Percentiles rank a stretch among this genome's conserved stretches.
These are phyloP conservation scores for Alternaria arborescens DNA, from an alignment of 2,329 filamentous ascomycete species.

Conservation along the genomic window DNA sequence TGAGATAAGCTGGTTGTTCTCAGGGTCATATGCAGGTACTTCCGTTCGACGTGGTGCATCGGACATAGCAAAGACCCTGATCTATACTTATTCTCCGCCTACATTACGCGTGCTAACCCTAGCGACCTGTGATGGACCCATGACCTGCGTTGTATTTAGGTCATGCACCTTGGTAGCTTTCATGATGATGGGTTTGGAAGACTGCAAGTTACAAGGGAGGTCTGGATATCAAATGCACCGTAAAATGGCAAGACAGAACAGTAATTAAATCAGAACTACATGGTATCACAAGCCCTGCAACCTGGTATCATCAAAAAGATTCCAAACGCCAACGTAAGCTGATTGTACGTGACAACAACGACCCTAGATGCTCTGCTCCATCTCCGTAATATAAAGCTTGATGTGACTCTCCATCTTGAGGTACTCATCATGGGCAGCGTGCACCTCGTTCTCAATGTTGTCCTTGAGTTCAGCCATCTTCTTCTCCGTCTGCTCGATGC, in stretches of 20 bases:
- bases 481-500: slow-evolving; percentile 98
- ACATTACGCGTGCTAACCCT: neutral
- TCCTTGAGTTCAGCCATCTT: slow-evolving; percentile 99
- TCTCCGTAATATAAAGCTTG: slow-evolving; percentile 96
- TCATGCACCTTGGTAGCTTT: neutral
- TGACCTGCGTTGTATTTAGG: neutral
- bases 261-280: slow-evolving; percentile 9
- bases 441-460: slow-evolving; percentile 94
- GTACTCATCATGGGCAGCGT: slow-evolving; percentile 90
- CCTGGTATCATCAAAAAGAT: slow-evolving; percentile 16
- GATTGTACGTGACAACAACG: neutral
- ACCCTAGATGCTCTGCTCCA: slow-evolving; percentile 78
- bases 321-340: slow-evolving; percentile 20
- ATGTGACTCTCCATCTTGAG: slow-evolving; percentile 98
- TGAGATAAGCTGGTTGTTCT: neutral
- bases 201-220: neutral
- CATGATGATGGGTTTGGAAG: neutral
- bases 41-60: neutral
- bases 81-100: neutral
- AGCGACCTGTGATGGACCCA: neutral
- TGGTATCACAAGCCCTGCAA: slow-evolving; percentile 11
- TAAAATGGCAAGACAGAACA: neutral
- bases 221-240: neutral
- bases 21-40: neutral
- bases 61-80: neutral